Evolutionary conservation across 192 early-diverging fungal genomes (phyloP), one percentile per base, ranked within the genome.

Genomic region (Gryganskiella cystojenkinii): DNA sequence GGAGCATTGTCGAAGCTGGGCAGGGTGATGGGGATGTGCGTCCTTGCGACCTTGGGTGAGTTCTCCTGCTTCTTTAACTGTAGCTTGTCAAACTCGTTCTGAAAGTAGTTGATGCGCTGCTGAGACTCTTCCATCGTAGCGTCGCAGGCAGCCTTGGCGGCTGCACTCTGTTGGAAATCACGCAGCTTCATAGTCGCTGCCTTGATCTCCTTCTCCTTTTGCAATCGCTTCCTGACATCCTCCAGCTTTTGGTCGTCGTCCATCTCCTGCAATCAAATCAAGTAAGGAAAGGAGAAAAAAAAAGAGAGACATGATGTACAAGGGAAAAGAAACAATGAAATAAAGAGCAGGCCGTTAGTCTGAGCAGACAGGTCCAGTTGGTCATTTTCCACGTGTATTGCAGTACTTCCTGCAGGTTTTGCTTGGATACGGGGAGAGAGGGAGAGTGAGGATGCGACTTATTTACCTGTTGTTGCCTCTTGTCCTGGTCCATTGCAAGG

Each of bases 61-160:
- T 31, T 70, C 58, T 70, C 43, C 44, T 58, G 49, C 37, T 37
- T 64, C 54, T 60, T 70, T 30, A 89, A 70, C 42, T 86, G 81
- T 14, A 94, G 66, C 33, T 85, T 87, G 47, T 82, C 81, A 42
- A 90, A 87, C 80, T 93, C 87, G 54, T 85, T 86, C 53, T 86
- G 83, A 49, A 93, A 86, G 56, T 87, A 94, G 30, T 87, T 88
- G 68, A 94, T 89, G 52, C 85, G 83, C 51, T 86, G 87, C 62
- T 91, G 86, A 22, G 85, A 81, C 44, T 92, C 88, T 37, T 64
- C 80, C 54, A 93, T 85, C 70, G 87, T 86, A 46, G 80, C 80
- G 64, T 97, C 91, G 65, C 94, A 96, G 61, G 94, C 88, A 53
- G 91, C 86, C 35, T 59, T 68, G 55, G 66, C 74, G 6, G 67